Evolutionary conservation across 2,329 filamentous ascomycete species (phyloP), one percentile per base, ranked within the genome.

Genomic region (Colletotrichum abscissum): DNA sequence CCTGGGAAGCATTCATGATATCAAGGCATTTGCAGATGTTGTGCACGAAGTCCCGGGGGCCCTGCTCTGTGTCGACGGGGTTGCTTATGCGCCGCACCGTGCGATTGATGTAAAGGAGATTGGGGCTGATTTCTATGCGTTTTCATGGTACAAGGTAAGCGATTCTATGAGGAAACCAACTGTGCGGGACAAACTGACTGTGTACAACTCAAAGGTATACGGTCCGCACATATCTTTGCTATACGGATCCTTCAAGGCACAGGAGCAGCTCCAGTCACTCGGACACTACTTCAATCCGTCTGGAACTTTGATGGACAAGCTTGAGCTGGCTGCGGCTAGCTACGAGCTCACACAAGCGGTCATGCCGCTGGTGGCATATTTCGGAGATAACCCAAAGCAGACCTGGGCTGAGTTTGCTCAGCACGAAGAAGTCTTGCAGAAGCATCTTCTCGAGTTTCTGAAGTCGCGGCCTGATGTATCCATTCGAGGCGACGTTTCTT

Each of bases 61-160:
- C 1, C 80, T 95, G 1, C 83, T 95, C 1, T 92, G 89, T 75
- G 92, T 95, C 5, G 94, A 95, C 81, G 93, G 90, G 1, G 94
- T 95, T 0, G 92, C 93, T 4, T 94, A 91, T 77, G 93, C 93
- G 0, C 93, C 94, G 0, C 94, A 96, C 80, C 86, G 93, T 5
- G 84, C 84, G 11, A 83, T 95, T 12, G 92, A 95, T 79, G 91
- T 95, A 4, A 86, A 89, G 75, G 89, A 83, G 0, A 84, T 94
- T 0, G 93, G 88, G 0, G 92, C 92, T 0, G 94, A 95, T 78
- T 92, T 95, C 76, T 95, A 95, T 80, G 83, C 87, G 16, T 94
- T 95, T 79, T 91, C 88, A 0, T 95, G 93, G 93, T 95, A 95
- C 83, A 95, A 96, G 80, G 77, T 76, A 65, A 16, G 22, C 16